Evolutionary conservation across 2,329 filamentous ascomycete genomes (phyloP).

Genomic region (Aspergillus pseudoterreus): DNA sequence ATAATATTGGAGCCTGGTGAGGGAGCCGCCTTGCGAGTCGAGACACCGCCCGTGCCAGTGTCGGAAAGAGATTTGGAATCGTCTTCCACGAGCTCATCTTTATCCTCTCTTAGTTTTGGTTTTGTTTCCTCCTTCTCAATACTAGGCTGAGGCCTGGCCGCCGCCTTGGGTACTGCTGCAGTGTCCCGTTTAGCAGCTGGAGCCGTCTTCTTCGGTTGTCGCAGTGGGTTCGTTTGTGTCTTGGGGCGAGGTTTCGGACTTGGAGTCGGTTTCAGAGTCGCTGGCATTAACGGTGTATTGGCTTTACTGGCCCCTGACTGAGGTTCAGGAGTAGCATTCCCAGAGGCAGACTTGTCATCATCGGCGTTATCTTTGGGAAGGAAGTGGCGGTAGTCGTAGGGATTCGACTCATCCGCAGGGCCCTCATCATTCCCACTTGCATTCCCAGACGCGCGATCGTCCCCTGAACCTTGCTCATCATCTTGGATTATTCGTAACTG

Average conservation of each 20-base stretch:
- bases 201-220: slow-evolving; percentile 22
- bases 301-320: slow-evolving; percentile 27
- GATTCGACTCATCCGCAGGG: slow-evolving; percentile 42
- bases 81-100: slow-evolving; percentile 15
- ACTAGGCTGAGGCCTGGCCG: slow-evolving; percentile 18
- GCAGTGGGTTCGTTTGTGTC: slow-evolving; percentile 32
- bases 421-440: slow-evolving; percentile 42
- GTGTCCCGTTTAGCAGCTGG: slow-evolving; percentile 19
- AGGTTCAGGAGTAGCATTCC: slow-evolving; percentile 35
- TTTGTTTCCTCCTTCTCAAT: slow-evolving; percentile 7
- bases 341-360: slow-evolving; percentile 31
- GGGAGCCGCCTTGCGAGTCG: slow-evolving; percentile 29
- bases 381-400: slow-evolving; percentile 49
- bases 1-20: slow-evolving; percentile 43
- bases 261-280: slow-evolving; percentile 22
- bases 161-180: slow-evolving; percentile 16
- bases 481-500: slow-evolving; percentile 53
- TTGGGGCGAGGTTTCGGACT: slow-evolving; percentile 26
- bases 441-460: slow-evolving; percentile 28
- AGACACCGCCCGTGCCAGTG: slow-evolving; percentile 25
- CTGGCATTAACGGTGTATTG: slow-evolving; percentile 32
- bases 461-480: slow-evolving; percentile 33
- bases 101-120: background rate
- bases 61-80: slow-evolving; percentile 27
- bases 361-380: slow-evolving; percentile 39